phyloP scores from a whole-genome alignment of 371 early-diverging fungal species.

The Lichtheimia ornata region DNA sequence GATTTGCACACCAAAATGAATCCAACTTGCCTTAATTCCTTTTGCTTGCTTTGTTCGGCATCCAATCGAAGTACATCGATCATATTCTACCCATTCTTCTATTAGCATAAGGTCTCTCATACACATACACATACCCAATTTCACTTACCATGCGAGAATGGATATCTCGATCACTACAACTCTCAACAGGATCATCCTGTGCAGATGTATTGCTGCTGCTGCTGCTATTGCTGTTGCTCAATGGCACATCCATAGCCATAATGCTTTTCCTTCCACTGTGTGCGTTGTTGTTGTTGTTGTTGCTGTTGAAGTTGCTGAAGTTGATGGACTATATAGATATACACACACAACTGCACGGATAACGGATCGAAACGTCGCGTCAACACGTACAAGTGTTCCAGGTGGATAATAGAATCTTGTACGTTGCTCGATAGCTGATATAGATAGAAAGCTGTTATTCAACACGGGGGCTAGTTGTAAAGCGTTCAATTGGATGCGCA shows the following conservation, averaged over 20 bases:
- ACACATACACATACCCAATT: background rate
- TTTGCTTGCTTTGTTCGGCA: conserved; percentile 27
- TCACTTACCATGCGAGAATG: background rate
- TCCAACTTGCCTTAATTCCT: conserved; percentile 27
- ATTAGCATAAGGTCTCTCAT: background rate
- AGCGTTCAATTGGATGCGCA: too few species aligned
- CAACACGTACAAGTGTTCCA: too few species aligned
- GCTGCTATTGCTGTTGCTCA: background rate
- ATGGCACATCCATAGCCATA: conserved; percentile 28
- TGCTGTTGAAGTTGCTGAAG: too few species aligned
- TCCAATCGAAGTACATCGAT: conserved; percentile 27
- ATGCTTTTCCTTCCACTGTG: conserved; percentile 11
- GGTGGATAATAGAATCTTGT: too few species aligned
- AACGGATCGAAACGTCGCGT: background rate
- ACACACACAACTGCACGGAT: conserved; percentile 1
- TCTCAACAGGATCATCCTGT: conserved; percentile 23
- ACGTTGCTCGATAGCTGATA: too few species aligned
- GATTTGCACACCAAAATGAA: too few species aligned
- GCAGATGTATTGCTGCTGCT: conserved; percentile 12
- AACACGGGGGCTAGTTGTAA: too few species aligned
- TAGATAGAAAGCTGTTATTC: too few species aligned
- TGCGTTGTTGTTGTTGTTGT: background rate
- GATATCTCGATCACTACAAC: conserved; percentile 3
- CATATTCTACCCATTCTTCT: background rate
- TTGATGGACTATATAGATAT: too few species aligned